Base-by-base conservation (phyloP, 176 grass and related monocot genomes). In the Elaeis guineensis region DNA sequence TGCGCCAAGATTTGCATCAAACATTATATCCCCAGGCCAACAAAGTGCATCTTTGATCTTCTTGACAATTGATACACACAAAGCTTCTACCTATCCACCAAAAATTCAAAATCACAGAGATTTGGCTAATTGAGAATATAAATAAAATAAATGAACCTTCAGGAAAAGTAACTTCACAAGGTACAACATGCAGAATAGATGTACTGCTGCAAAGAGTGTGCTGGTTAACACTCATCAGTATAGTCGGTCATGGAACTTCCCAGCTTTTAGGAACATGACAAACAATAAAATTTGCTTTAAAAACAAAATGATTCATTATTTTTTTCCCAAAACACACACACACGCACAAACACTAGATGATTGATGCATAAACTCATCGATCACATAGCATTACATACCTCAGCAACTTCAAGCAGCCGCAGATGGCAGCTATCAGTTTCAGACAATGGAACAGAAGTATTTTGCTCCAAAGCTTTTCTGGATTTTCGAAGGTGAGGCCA, bases 31-130 rank as follows among this genome's bases (percentile, higher is more conserved):
- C 60, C 75, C 80, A 66, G 78, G 61, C 71, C 54, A 87, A 62
- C 72, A 69, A 55, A 69, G 55, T 26, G 78, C 79, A 53, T 85
- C 83, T 96, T 88, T 90, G 53, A 96, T 82, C 69, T 54, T 90
- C 61, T 85, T 71, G 54, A 88, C 69, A 85, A 90, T 35, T 66
- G 78, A 85, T n/a, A 76, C 65, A 18, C 80, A 90, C 58, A 52
- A 74, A 77, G 52, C 50, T 77, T 55, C 72, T 69, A 85, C 35
- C 91, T 96, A 69, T 63, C 18, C 19, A 87, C 19, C 39, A 72
- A 65, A 62, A 32, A 44, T 54, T 54, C 25, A 48, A 52, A 62
- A 6, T 54, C 58, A 52, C 50, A 72, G 19, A 39, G 14, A 20
- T 73, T 17, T 55, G 8, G 14, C 48, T 25, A 70, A 49, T 52